Conservation (phyloP, 805 yeast genomes). For the Candida insectorum region DNA sequence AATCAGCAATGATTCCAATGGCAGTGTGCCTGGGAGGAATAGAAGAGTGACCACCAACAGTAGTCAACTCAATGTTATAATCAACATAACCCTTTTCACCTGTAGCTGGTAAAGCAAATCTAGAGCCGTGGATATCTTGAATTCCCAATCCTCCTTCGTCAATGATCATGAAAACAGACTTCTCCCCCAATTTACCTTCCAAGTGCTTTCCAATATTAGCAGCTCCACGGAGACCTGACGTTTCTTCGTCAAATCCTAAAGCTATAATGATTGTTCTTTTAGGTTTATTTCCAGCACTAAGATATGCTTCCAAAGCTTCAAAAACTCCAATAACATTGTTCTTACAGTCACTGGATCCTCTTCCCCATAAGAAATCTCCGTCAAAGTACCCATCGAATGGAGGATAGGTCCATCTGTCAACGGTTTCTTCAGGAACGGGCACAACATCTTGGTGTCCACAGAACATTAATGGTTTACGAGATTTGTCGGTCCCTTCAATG, state of each 20-base stretch:
- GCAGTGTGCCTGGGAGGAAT: slow-evolving; percentile 77
- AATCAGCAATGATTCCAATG: slow-evolving; percentile 66
- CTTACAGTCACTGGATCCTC: slow-evolving; percentile 79
- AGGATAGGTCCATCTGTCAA: slow-evolving; percentile 57
- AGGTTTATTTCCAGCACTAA: slow-evolving; percentile 52
- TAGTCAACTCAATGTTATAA: slow-evolving; percentile 43
- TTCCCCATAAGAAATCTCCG: slow-evolving; percentile 65
- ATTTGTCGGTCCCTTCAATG: slow-evolving; percentile 48
- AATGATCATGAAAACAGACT: slow-evolving; percentile 57
- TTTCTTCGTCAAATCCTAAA: slow-evolving; percentile 81
- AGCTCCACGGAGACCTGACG: slow-evolving; percentile 66
- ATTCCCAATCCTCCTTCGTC: slow-evolving; percentile 65
- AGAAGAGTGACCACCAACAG: slow-evolving; percentile 79
- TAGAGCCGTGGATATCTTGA: slow-evolving; percentile 51
- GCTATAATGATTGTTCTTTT: slow-evolving; percentile 60
- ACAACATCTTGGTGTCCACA: slow-evolving; percentile 82
- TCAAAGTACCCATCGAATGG: slow-evolving; percentile 64
- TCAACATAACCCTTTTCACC: slow-evolving; percentile 53
- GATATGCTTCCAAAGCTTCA: slow-evolving; percentile 60
- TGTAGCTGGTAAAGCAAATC: slow-evolving; percentile 47
- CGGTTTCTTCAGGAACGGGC: slow-evolving; percentile 62
- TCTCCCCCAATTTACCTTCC: slow-evolving; percentile 52
- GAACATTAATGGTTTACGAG: slow-evolving; percentile 65
- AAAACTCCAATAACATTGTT: slow-evolving; percentile 61
- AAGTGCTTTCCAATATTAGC: slow-evolving; percentile 42